Evolutionary conservation across 768 basidiomycete genomes (phyloP).

Genomic region (Mycena leptocephala): DNA sequence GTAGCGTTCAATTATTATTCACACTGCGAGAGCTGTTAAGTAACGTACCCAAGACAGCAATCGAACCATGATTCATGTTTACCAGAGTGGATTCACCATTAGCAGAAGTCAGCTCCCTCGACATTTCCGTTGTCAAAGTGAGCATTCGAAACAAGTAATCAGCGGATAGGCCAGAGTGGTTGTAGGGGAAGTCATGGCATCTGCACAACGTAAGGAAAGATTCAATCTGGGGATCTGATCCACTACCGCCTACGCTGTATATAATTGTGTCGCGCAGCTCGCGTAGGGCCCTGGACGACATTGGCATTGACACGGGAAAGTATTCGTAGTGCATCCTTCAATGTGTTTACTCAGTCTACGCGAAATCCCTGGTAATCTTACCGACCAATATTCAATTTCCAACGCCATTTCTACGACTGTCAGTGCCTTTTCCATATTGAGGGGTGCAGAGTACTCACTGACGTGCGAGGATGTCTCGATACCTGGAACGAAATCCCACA

Average conservation of each 20-base stretch:
- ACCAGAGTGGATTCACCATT: not conserved
- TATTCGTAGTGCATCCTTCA: not conserved
- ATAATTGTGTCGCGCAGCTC: conserved; percentile 1
- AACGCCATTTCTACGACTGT: not conserved
- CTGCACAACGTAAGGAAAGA: not conserved
- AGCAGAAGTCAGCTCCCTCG: not conserved
- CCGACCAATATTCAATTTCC: conserved; percentile 4
- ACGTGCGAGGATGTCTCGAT: not conserved
- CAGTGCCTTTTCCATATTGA: not conserved
- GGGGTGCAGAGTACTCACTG: not conserved
- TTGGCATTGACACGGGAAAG: not conserved
- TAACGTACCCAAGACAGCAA: not conserved
- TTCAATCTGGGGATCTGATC: not conserved
- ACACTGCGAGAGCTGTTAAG: not conserved
- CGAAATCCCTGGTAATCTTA: not conserved
- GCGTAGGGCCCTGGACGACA: not conserved
- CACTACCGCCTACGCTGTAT: not conserved
- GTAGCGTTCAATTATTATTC: not conserved
- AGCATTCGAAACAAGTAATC: not conserved
- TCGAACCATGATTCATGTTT: not conserved
- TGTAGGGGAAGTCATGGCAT: not conserved
- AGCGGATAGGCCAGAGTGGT: not conserved
- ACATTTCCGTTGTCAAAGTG: not conserved
- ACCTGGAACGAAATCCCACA: not conserved
- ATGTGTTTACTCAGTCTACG: not conserved